phyloP scores from a whole-genome alignment of 2,329 filamentous ascomycete species.

The Teratosphaeria zuluensis region DNA sequence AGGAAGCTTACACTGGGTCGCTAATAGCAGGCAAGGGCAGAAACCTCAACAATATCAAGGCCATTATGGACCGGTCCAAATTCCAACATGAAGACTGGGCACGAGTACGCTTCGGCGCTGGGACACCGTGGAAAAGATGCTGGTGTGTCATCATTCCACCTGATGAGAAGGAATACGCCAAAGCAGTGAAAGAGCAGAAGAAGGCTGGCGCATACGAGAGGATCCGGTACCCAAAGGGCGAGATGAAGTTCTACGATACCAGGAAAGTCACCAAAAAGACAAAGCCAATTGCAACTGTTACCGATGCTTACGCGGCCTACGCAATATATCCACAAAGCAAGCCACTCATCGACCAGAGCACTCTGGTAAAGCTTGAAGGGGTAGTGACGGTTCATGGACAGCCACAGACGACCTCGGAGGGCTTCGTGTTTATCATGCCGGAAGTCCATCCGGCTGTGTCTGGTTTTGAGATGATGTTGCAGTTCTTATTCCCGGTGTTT shows the following conservation, averaged over 20 bases:
- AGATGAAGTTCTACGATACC: slow-evolving; percentile 90
- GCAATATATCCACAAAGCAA: slow-evolving; percentile 94
- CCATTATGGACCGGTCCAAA: slow-evolving; percentile 73
- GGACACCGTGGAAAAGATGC: slow-evolving; percentile 89
- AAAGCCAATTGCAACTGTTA: slow-evolving; percentile 81
- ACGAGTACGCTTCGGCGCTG: slow-evolving; percentile 86
- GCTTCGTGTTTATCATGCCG: slow-evolving; percentile 97
- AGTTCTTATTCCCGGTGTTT: slow-evolving; percentile 86
- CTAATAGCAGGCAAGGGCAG: slow-evolving; percentile 93
- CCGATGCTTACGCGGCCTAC: slow-evolving; percentile 82
- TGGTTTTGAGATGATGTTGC: slow-evolving; percentile 90
- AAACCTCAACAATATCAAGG: slow-evolving; percentile 74
- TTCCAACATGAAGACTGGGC: slow-evolving; percentile 86
- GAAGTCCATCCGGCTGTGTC: slow-evolving; percentile 84
- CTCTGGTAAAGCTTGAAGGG: slow-evolving; percentile 86
- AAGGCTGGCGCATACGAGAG: slow-evolving; percentile 74
- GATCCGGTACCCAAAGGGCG: slow-evolving; percentile 63
- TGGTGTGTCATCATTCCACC: slow-evolving; percentile 93
- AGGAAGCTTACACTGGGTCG: slow-evolving; percentile 94
- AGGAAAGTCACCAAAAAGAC: slow-evolving; percentile 87
- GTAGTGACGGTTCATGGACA: slow-evolving; percentile 77
- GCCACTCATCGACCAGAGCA: slow-evolving; percentile 86
- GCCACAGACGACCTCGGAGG: slow-evolving; percentile 69
- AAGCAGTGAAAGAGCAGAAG: slow-evolving; percentile 69
- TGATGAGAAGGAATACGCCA: slow-evolving; percentile 84